Percentiles rank a stretch among this genome's conserved stretches.
phyloP scores from a whole-genome alignment of 2,329 filamentous ascomycete species.

The Paraphoma sp. region DNA sequence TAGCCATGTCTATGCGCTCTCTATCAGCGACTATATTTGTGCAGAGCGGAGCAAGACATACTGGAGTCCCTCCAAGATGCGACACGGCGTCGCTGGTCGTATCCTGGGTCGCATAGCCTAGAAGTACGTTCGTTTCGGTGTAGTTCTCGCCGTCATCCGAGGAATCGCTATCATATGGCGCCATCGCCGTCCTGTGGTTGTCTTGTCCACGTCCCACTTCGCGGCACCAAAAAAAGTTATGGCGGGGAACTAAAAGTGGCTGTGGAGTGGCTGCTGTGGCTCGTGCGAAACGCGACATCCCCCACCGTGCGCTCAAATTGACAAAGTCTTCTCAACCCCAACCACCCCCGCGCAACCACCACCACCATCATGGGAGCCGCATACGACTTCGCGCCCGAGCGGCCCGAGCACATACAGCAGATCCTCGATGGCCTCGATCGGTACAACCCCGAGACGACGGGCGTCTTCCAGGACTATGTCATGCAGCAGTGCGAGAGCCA shows the following conservation, averaged over 20 bases:
- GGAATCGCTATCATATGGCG: conserved; percentile 85
- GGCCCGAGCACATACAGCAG: conserved; percentile 87
- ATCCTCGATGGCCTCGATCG: conserved; percentile 98
- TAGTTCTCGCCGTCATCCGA: conserved; percentile 72
- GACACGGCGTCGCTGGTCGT: conserved; percentile 82
- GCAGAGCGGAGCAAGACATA: conserved; percentile 57
- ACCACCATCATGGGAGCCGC: conserved; percentile 56
- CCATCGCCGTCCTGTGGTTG: conserved; percentile 58
- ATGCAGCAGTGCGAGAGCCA: conserved; percentile 92
- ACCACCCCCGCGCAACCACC: conserved; percentile 33
- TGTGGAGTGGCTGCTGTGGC: conserved; percentile 4
- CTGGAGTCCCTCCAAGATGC: conserved; percentile 84
- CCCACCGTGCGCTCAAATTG: conserved; percentile 27
- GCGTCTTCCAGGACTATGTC: conserved; percentile 92
- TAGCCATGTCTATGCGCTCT: conserved; percentile 73
- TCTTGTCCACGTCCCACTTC: not conserved
- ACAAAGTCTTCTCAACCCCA: conserved; percentile 20
- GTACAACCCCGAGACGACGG: conserved; percentile 97
- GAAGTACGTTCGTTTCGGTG: conserved; percentile 83
- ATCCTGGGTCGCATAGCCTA: conserved; percentile 87
- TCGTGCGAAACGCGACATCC: conserved; percentile 6
- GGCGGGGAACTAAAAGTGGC: conserved; percentile 1
- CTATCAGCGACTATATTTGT: not conserved
- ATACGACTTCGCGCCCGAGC: conserved; percentile 88
- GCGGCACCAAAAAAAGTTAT: conserved; percentile 1